Percentiles rank a stretch among this genome's conserved stretches.
These are phyloP conservation scores for Solanum hybrid DNA, from an alignment of 305 asterid genomes.

Conservation along the genomic window DNA sequence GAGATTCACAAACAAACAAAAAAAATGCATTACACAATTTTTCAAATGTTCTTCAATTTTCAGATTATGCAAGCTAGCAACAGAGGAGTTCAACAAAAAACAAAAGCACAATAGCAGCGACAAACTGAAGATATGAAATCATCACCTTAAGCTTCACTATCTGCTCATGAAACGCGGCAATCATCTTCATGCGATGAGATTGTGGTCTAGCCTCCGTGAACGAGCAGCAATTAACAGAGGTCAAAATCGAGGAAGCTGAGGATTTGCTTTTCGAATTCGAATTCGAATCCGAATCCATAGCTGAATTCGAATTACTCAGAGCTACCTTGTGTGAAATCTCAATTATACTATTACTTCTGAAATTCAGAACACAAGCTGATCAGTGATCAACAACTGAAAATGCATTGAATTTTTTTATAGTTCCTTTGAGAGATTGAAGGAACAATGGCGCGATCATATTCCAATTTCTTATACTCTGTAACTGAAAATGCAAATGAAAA, in stretches of 20 bases:
- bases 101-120: not conserved
- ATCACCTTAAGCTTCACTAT: slow-evolving; percentile 43
- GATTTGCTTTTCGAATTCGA: slow-evolving; percentile 16
- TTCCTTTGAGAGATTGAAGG: not conserved
- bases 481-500: not conserved
- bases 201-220: slow-evolving; percentile 1
- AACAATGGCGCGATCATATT: not conserved
- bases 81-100: not conserved
- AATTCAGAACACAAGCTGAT: not conserved
- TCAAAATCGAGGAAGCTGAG: slow-evolving; percentile 30
- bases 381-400: not conserved
- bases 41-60: not conserved
- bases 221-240: slow-evolving; percentile 19
- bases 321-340: slow-evolving; percentile 28
- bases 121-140: not conserved
- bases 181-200: slow-evolving; percentile 27
- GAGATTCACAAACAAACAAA: not conserved
- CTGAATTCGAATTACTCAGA: not conserved
- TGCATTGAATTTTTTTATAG: not conserved
- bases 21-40: not conserved
- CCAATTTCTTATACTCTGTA: not conserved
- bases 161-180: slow-evolving; percentile 4
- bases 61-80: not conserved
- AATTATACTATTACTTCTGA: slow-evolving; percentile 16
- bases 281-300: not conserved